Evolutionary conservation across 1,139 yeast species (phyloP).

Genomic region (Magnusiomyces clavatus): DNA sequence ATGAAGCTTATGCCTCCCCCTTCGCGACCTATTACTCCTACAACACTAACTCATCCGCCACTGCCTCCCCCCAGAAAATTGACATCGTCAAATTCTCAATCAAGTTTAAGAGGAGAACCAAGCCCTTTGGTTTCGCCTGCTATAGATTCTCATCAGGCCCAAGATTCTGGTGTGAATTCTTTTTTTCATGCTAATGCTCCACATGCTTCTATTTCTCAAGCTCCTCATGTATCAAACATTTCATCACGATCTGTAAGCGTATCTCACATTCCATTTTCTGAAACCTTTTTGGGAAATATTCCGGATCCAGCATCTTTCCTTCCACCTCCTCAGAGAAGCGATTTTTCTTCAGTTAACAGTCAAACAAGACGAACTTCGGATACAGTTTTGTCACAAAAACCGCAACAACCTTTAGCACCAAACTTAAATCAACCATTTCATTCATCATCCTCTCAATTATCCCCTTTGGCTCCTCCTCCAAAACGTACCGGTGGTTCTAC

Average conservation of each 20-base stretch:
- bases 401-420: neutral
- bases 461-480: conserved; percentile 9
- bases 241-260: neutral
- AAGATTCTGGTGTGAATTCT: conserved; percentile 5
- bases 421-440: neutral
- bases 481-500: conserved; percentile 4
- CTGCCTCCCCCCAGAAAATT: conserved; percentile 19
- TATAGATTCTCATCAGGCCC: conserved; percentile 4
- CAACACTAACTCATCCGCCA: conserved; percentile 11
- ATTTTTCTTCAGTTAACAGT: conserved; percentile 6
- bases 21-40: conserved; percentile 7
- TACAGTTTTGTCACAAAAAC: neutral
- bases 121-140: neutral
- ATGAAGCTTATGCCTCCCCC: conserved; percentile 11
- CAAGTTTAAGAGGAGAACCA: neutral
- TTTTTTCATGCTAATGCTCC: conserved; percentile 5
- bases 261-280: neutral
- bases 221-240: neutral
- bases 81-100: conserved; percentile 7
- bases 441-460: neutral
- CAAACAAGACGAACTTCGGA: conserved; percentile 1
- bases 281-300: neutral
- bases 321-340: conserved; percentile 13
- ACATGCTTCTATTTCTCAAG: conserved; percentile 2
- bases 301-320: conserved; percentile 9